These are phyloP conservation scores for Yarrowia sp. DNA, from an alignment of 805 yeast genomes.

Conservation along the genomic window DNA sequence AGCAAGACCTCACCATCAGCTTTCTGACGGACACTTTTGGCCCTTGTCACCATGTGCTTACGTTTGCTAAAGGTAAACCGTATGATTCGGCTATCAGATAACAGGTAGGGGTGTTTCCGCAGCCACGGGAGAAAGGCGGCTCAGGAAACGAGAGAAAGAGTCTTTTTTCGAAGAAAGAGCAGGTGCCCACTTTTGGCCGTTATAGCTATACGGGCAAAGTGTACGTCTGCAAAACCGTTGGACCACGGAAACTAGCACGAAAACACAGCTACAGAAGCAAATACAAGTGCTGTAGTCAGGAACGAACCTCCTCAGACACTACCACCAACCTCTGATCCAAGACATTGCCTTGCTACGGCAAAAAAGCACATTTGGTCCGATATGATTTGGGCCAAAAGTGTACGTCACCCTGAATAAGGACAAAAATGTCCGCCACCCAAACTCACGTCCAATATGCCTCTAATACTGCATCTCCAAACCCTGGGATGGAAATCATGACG, in stretches of 20 bases:
- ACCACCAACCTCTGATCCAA: too few relatives aligned
- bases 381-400: conserved; percentile 1
- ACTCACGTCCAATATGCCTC: conserved; percentile 12
- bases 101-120: background rate
- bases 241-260: too few relatives aligned
- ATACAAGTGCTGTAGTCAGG: too few relatives aligned
- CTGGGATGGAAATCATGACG: conserved; percentile 6
- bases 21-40: background rate
- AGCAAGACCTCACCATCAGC: background rate
- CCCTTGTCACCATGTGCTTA: conserved; percentile 33
- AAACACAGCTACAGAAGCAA: too few relatives aligned
- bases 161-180: background rate
- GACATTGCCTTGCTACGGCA: background rate
- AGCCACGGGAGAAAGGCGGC: background rate
- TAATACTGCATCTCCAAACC: background rate
- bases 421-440: conserved; percentile 9
- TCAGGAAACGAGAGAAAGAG: background rate
- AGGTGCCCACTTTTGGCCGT: background rate
- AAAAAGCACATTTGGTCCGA: conserved; percentile 11
- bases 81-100: conserved; percentile 25
- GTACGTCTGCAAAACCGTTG: too few relatives aligned
- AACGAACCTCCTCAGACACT: too few relatives aligned
- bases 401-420: background rate
- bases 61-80: conserved; percentile 30
- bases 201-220: background rate